Base-by-base conservation (phyloP, 169 alveolate species). In the Plasmodium billcollinsi region DNA sequence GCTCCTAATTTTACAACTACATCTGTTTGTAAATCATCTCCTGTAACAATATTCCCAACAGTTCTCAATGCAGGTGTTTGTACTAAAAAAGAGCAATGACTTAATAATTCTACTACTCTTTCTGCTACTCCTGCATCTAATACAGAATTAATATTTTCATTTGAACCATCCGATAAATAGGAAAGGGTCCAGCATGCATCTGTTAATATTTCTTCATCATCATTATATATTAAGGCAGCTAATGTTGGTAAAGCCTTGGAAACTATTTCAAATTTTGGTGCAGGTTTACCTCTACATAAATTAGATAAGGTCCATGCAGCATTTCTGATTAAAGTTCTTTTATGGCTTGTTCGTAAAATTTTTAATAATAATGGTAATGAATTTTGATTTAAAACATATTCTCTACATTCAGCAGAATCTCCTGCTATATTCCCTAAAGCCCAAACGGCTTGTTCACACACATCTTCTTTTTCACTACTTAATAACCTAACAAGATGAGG, bases 361-460 rank as follows among this genome's bases (percentile, higher is more conserved):
- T 85, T 96, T 83, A 93, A 93, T 43, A 95, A 92, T 24, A 96
- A 98, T 80, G 93, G 93, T 80, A 97, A 95, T 20, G 97, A 98
- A 24, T 98, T 98, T 54, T 92, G 95, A 14, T 95, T 93, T 54
- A 97, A 73, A 14, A 97, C 98, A 52, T 95, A 71, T 72, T 98
- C 98, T 56, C 99, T 93, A 73, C 98, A 97, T 85, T 97, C 96
- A 50, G 98, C 97, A 26, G 98, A 96, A 80, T 98, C 99, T 12
- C 99, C 99, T 24, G 99, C 99, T 88, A 98, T 98, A 95, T 98
- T 98, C 21, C 99, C 99, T 62, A 98, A 90, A 1, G 99, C 99
- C 99, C 99, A 98, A 26, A 98, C 97, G 20, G 99, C 99, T 94
- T 98, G 99, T 89, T 98, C 99, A 61, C 98, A 94, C 14, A 98